Conservation (phyloP, 352 stramenopile genomes). For the Phytophthora cajani region DNA sequence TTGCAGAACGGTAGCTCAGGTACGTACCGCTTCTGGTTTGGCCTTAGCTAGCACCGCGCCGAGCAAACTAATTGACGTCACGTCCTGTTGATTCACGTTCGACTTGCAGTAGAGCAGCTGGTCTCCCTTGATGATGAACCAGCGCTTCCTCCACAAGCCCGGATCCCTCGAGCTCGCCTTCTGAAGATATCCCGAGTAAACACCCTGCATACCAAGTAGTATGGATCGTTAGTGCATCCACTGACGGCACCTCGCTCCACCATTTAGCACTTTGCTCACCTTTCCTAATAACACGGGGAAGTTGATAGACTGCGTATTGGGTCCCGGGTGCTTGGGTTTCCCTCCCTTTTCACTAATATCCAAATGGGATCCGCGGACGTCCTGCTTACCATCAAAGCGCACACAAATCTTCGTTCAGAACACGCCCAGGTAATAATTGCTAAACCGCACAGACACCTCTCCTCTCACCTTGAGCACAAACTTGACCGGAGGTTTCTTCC, state of each 20-base stretch:
- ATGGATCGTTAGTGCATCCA: neutral
- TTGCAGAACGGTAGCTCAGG: neutral
- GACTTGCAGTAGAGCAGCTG: slow-evolving; percentile 89
- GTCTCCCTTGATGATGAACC: slow-evolving; percentile 89
- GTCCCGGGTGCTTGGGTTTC: slow-evolving; percentile 25
- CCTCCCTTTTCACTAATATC: slow-evolving; percentile 65
- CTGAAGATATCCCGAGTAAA: slow-evolving; percentile 82
- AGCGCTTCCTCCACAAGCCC: slow-evolving; percentile 84
- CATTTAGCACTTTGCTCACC: slow-evolving; percentile 30
- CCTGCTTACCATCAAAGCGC: slow-evolving; percentile 32
- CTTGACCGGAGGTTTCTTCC: slow-evolving; percentile 68
- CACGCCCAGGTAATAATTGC: neutral
- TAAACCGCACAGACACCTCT: neutral
- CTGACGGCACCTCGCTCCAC: neutral
- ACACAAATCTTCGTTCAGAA: slow-evolving; percentile 5
- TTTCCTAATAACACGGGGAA: slow-evolving; percentile 80
- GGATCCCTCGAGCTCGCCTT: slow-evolving; percentile 82
- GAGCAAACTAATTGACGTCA: slow-evolving; percentile 82
- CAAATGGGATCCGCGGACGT: slow-evolving; percentile 72
- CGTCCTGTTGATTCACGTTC: slow-evolving; percentile 80
- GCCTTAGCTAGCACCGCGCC: slow-evolving; percentile 79
- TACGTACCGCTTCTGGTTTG: slow-evolving; percentile 73
- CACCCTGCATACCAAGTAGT: slow-evolving; percentile 40
- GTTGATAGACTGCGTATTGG: slow-evolving; percentile 59
- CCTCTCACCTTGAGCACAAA: slow-evolving; percentile 82